phyloP scores from a whole-genome alignment of 768 basidiomycete species.

The Hydnum rufescens region DNA sequence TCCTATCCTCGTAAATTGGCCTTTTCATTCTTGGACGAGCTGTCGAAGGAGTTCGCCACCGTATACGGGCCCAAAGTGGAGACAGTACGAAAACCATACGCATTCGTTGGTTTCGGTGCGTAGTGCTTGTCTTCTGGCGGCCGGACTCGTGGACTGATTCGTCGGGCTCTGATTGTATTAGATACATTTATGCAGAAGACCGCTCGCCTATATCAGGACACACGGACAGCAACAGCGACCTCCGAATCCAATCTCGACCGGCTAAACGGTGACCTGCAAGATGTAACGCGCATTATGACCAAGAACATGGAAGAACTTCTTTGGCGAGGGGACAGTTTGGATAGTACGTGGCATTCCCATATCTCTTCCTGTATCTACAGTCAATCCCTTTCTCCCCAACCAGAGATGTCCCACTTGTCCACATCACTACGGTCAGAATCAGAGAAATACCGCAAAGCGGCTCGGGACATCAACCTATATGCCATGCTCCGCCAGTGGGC shows the following conservation, averaged over 20 bases:
- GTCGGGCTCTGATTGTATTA: conserved; percentile 18
- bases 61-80: conserved; percentile 92
- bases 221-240: conserved; percentile 51
- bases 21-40: conserved; percentile 92
- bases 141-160: not conserved
- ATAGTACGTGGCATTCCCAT: conserved; percentile 36
- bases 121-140: conserved; percentile 8
- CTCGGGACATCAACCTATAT: conserved; percentile 81
- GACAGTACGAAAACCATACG: conserved; percentile 85
- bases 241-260: conserved; percentile 48
- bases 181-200: conserved; percentile 99
- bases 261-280: conserved; percentile 90
- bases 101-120: conserved; percentile 94
- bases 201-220: conserved; percentile 84
- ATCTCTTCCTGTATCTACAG: not conserved
- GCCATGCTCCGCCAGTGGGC: conserved; percentile 94
- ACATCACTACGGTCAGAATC: conserved; percentile 89
- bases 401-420: conserved; percentile 94
- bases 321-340: conserved; percentile 94
- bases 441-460: conserved; percentile 91
- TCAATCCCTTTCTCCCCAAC: not conserved
- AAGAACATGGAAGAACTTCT: conserved; percentile 99
- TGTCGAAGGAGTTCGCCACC: conserved; percentile 85
- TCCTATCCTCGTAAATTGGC: conserved; percentile 94
- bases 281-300: conserved; percentile 98